Base-by-base conservation (phyloP, 108 stramenopile species). In the Parmales sp. region DNA sequence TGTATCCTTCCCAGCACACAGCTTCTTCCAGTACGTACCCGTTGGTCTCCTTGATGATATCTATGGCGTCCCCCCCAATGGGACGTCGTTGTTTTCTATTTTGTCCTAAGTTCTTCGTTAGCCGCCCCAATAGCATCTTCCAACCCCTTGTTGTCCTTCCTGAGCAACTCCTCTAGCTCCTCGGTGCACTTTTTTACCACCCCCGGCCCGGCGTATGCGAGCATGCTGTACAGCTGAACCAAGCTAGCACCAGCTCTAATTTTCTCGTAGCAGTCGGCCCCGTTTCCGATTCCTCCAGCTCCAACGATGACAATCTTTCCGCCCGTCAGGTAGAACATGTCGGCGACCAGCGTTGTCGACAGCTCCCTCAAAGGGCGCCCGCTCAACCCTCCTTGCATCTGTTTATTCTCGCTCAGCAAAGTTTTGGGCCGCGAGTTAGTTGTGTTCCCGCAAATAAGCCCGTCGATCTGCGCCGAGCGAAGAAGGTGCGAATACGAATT, bases 381-480 rank as follows among this genome's bases (percentile, higher is more conserved):
- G 20, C 90, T 92, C 43, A 98, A 71, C 25, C 97, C 97, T 25
- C 97, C 97, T 0, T 44, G 54, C 69, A 95, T 94, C 8, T 43
- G 38, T 45, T 65, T 81, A 45, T 83, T 48, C 18, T 51, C 31
- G 22, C 82, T 84, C 41, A 64, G 39, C 28, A 93, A 68, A 28
- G 54, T 50, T 3, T 71, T 71, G 1, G 93, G 93, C 18, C 93
- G 80, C 11, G 76, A 41, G 18, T 82, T 79, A 20, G 90, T 96
- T 0, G 97, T 98, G 79, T 98, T 98, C 63, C 78, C 79, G 3
- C 96, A 84, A 38, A 98, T 82, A 64, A 98, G 79, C 0, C 97
- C 97, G 75, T 98, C 95, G 20, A 96, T 69, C 25, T 76, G 51
- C 0, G 80, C n/a, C n/a, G n/a, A n/a, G n/a, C n/a, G n/a, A n/a